Evolutionary conservation across 208 protist species (phyloP), one percentile per base, ranked within the genome.

Genomic region (Wallacemonas sp.): DNA sequence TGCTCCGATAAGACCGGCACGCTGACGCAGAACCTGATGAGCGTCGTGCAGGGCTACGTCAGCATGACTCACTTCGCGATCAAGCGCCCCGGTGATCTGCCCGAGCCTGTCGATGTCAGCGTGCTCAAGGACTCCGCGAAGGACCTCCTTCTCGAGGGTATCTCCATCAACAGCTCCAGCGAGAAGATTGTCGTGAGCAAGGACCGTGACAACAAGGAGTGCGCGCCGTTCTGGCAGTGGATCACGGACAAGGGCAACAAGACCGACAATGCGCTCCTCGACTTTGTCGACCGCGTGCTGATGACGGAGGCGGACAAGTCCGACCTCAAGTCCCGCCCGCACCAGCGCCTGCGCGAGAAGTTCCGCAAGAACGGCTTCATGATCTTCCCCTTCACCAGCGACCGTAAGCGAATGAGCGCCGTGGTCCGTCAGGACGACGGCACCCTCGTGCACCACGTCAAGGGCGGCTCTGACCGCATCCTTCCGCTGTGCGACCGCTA

Each of bases 1-100:
- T 99, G 98, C 91, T 97, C 95, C 5, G 98, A 99, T 81, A 99
- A 99, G 87, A 99, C 98, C 16, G 98, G 98, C 46, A 99, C 98
- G 36, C 91, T 99, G 36, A 99, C 98, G n/a, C 84, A 93, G 72
- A 99, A 99, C 78, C 18, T 84, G 50, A 99, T 99, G 98, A 99
- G 89, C 61, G 97, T 99, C 11, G 92, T 97, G 42, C 70, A 91
- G 65, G 91, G 81, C n/a, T 92, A 82, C 55, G 49, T 96, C 61
- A 86, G 68, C 50, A 79, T 84, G 61, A 52, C 75, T 23, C 76
- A 78, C 49, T 85, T 92, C 38, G 23, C 12, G 20, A 71, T 93
- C n/a, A 68, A 70, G 3, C 74, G 76, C 22, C 81, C 81, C 23
- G 87, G 85, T n/a, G 82, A 92, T 52, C 20, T 80, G 1, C 81